phyloP scores from a whole-genome alignment of 1,284 basidiomycete species.

The Phylloboletellus chloephorus region DNA sequence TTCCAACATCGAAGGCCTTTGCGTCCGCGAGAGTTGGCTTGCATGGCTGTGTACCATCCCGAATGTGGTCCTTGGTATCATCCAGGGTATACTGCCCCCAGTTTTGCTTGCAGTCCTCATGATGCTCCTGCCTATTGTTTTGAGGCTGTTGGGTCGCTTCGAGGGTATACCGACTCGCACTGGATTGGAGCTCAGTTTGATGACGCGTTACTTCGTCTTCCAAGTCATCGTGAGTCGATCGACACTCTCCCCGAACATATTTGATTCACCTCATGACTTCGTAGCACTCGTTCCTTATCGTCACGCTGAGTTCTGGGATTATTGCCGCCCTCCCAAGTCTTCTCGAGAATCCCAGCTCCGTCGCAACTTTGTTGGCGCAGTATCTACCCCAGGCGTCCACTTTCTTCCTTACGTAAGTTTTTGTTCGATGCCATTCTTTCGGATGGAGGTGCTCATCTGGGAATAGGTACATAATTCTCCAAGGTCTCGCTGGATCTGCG shows the following conservation, averaged over 20 bases:
- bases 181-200: conserved; percentile 83
- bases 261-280: neutral
- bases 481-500: conserved; percentile 72
- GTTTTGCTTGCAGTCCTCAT: conserved; percentile 84
- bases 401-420: conserved; percentile 86
- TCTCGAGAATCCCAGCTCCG: conserved; percentile 52
- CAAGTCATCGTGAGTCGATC: conserved; percentile 68
- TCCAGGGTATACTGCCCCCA: conserved; percentile 86
- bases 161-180: conserved; percentile 80
- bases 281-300: conserved; percentile 85
- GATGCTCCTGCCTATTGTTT: conserved; percentile 84
- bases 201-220: conserved; percentile 91
- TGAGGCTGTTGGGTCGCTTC: conserved; percentile 72
- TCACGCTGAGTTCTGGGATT: conserved; percentile 79
- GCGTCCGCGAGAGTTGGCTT: conserved; percentile 62
- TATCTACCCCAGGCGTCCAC: conserved; percentile 82
- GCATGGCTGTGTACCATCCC: conserved; percentile 80
- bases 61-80: conserved; percentile 66
- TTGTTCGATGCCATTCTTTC: conserved; percentile 9
- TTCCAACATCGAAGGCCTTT: conserved; percentile 77
- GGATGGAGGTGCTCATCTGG: conserved; percentile 1
- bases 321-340: conserved; percentile 64
- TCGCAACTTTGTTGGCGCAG: conserved; percentile 64
- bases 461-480: conserved; percentile 56
- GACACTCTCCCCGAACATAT: neutral